A percentile compares a stretch with the other conserved stretches of the same genome.
phyloP scores from a whole-genome alignment of 2,329 filamentous ascomycete species.

The Penicillium oxalicum region DNA sequence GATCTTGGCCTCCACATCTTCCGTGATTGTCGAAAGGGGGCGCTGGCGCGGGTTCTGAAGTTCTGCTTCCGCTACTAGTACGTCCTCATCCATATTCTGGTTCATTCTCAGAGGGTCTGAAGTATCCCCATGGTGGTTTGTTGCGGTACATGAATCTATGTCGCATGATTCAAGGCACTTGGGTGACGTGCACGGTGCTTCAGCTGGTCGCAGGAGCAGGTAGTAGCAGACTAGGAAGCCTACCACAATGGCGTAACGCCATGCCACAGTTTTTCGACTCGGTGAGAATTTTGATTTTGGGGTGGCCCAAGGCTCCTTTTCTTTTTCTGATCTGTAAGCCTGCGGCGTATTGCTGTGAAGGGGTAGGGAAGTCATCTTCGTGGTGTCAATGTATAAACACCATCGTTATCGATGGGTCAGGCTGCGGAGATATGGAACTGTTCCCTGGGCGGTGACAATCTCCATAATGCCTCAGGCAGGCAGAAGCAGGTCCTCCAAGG shows the following conservation, averaged over 20 bases:
- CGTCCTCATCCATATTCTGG: not conserved
- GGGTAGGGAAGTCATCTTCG: slow-evolving; percentile 19
- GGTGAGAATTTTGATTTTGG: not conserved
- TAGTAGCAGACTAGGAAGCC: slow-evolving; percentile 12
- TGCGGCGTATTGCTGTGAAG: slow-evolving; percentile 11
- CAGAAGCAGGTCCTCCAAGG: no score
- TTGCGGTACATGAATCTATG: not conserved
- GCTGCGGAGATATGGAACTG: not conserved
- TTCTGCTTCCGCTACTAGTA: not conserved
- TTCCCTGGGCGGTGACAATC: not conserved
- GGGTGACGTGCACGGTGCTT: not conserved
- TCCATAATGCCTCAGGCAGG: not conserved
- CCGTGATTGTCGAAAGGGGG: not conserved
- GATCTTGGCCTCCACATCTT: slow-evolving; percentile 41
- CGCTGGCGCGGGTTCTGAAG: not conserved
- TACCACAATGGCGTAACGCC: slow-evolving; percentile 6
- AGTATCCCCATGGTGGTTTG: not conserved
- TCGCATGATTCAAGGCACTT: not conserved
- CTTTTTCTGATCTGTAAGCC: not conserved
- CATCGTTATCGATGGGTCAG: not conserved
- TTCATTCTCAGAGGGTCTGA: not conserved
- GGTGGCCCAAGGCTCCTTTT: not conserved
- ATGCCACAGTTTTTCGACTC: slow-evolving; percentile 3
- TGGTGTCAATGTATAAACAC: not conserved
- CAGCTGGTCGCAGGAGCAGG: slow-evolving; percentile 7